These are phyloP conservation scores for Curvularia spicifera DNA, from an alignment of 2,329 filamentous ascomycete species.

Conservation along the genomic window DNA sequence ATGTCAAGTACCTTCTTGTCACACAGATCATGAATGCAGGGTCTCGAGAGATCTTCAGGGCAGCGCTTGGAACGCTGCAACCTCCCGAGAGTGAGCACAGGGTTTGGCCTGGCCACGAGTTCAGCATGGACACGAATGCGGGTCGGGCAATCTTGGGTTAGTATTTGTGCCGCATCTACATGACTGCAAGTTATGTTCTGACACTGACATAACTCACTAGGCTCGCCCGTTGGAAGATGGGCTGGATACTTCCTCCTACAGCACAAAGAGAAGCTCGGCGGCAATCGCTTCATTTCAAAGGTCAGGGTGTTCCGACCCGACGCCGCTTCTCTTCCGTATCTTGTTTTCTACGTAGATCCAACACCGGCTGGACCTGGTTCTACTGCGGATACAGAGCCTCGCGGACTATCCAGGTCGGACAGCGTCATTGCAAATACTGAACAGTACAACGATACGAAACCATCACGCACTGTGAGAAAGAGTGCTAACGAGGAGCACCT, in stretches of 20 bases:
- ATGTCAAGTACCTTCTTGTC: conserved; percentile 21
- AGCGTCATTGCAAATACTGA: background rate
- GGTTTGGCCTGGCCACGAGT: conserved; percentile 19
- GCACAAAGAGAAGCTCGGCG: conserved; percentile 18
- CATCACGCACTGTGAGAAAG: background rate
- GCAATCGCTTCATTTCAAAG: conserved; percentile 19
- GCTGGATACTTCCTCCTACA: conserved; percentile 21
- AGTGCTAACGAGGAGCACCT: background rate
- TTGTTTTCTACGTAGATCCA: conserved; percentile 19
- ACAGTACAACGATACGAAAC: background rate
- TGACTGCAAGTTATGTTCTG: background rate
- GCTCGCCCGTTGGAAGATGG: conserved; percentile 19
- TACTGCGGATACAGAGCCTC: background rate
- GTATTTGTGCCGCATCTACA: background rate
- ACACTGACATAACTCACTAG: conserved; percentile 1
- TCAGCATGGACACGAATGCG: conserved; percentile 4
- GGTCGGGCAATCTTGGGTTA: conserved; percentile 16
- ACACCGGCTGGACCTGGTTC: background rate
- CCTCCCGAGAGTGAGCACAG: conserved; percentile 16
- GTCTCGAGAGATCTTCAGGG: conserved; percentile 6
- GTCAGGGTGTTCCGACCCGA: conserved; percentile 13
- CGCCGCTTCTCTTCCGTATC: conserved; percentile 4
- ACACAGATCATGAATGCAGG: conserved; percentile 17
- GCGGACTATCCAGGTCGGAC: background rate
- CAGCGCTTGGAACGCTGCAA: conserved; percentile 4